These are phyloP conservation scores for Carallia brachiata DNA, from an alignment of 345 rosid genomes.

Conservation along the genomic window DNA sequence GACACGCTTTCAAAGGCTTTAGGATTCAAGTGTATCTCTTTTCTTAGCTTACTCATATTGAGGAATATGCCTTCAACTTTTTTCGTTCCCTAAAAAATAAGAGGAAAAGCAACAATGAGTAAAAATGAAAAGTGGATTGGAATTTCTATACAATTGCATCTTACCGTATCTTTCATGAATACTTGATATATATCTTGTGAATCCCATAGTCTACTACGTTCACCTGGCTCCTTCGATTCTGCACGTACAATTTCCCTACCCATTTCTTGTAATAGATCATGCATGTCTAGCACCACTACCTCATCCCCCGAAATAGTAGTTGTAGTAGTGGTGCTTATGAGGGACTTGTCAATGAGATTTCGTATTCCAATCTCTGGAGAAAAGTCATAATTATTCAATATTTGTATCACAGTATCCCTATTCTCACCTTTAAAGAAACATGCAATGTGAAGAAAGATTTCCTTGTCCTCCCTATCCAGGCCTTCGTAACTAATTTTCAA, in stretches of 20 bases:
- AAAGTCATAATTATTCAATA: too few relatives aligned
- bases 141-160: background rate
- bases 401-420: too few relatives aligned
- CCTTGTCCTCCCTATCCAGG: too few relatives aligned
- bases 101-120: background rate
- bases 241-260: background rate
- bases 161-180: background rate
- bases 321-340: too few relatives aligned
- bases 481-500: background rate
- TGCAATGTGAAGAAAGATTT: too few relatives aligned
- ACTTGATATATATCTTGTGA: too few relatives aligned
- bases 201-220: too few relatives aligned
- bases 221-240: too few relatives aligned
- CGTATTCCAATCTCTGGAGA: too few relatives aligned
- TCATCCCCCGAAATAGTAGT: background rate
- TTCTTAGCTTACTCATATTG: background rate
- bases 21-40: background rate
- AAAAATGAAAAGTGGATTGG: background rate
- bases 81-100: background rate
- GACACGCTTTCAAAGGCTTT: background rate
- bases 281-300: background rate
- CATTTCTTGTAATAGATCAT: background rate
- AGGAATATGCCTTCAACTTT: background rate
- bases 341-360: too few relatives aligned
- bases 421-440: too few relatives aligned